A percentile compares a stretch with the other conserved stretches of the same genome.
Conservation (phyloP, 345 rosid species). For the Eutrema japonicum region DNA sequence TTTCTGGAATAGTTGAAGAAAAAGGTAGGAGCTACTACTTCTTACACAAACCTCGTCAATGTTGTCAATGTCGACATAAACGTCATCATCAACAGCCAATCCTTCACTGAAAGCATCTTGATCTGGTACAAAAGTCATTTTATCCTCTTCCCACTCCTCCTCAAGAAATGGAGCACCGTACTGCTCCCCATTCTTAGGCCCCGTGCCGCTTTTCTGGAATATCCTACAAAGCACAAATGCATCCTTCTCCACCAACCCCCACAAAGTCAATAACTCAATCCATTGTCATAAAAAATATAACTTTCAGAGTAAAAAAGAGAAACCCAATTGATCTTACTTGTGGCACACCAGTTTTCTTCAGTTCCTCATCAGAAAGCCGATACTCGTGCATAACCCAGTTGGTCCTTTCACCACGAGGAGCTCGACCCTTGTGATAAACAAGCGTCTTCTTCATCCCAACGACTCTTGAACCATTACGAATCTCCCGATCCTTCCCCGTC, state of each 20-base stretch:
- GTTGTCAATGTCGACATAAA: conserved; percentile 54
- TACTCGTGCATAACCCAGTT: conserved; percentile 99
- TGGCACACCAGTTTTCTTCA: conserved; percentile 60
- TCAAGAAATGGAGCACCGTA: conserved; percentile 96
- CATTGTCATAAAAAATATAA: neutral
- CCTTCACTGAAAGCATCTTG: conserved; percentile 52
- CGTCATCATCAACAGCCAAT: conserved; percentile 47
- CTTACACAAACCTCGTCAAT: conserved; percentile 60
- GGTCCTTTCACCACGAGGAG: conserved; percentile 87
- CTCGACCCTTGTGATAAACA: conserved; percentile 86
- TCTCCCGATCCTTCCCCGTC: conserved; percentile 85
- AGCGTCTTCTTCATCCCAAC: conserved; percentile 99
- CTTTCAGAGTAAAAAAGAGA: neutral
- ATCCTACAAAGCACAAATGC: conserved; percentile 88
- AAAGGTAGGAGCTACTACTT: neutral
- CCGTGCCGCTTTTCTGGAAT: conserved; percentile 94
- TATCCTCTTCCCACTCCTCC: conserved; percentile 86
- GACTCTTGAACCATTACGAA: conserved; percentile 47
- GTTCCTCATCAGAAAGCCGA: conserved; percentile 72
- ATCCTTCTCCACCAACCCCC: conserved; percentile 56
- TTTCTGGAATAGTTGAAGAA: neutral
- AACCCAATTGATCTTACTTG: conserved; percentile 57
- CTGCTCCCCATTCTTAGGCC: conserved; percentile 98
- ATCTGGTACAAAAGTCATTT: conserved; percentile 55
- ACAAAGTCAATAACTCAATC: conserved; percentile 28